Conservation (phyloP, 1,284 basidiomycete genomes). For the Rhodotorula sp. region DNA sequence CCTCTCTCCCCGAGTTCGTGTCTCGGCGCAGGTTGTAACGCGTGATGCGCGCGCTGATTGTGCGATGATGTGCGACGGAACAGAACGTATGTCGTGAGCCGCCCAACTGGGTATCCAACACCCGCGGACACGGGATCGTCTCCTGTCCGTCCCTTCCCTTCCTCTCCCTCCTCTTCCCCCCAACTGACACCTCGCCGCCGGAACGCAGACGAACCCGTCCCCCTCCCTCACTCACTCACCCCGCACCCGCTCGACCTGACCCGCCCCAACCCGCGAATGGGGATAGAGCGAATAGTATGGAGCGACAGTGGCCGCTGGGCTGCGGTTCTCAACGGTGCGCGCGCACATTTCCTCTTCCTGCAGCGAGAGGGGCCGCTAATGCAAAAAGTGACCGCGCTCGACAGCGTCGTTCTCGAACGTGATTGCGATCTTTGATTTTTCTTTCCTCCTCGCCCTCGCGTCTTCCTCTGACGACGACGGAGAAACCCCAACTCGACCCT, state of each 20-base stretch:
- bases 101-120: constrained; percentile 45
- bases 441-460: too few species aligned
- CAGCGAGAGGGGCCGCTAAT: too few species aligned
- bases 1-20: too few species aligned
- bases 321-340: constrained; percentile 38
- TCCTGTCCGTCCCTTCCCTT: constrained; percentile 22
- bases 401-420: neutral
- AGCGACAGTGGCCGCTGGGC: constrained; percentile 40
- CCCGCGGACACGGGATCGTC: constrained; percentile 45
- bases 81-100: constrained; percentile 44
- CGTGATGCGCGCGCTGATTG: too few species aligned
- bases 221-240: constrained; percentile 37
- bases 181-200: neutral
- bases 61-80: too few species aligned
- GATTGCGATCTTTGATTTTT: neutral
- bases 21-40: too few species aligned
- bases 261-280: constrained; percentile 35
- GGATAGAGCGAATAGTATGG: constrained; percentile 40
- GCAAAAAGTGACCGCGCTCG: too few species aligned
- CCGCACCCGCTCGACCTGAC: constrained; percentile 26
- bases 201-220: constrained; percentile 31
- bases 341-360: neutral
- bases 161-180: neutral
- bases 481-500: neutral
- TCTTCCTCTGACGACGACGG: neutral